phyloP scores from a whole-genome alignment of 495 filamentous ascomycete species.

The Hypoxylon rickii region DNA sequence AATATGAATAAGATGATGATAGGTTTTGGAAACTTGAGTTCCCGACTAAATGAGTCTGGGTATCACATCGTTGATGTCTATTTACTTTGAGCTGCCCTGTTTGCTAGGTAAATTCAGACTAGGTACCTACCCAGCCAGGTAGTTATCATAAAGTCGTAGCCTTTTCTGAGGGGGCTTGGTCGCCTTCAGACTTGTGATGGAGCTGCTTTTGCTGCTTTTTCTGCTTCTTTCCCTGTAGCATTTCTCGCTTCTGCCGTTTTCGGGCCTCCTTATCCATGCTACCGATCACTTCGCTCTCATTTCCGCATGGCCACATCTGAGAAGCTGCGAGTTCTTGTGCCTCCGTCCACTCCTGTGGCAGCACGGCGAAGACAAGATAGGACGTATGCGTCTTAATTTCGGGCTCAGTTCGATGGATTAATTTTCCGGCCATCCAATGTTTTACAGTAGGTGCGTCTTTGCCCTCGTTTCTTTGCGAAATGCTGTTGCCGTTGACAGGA shows the following conservation, averaged over 20 bases:
- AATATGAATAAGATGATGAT: too few relatives aligned
- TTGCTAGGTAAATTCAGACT: too few relatives aligned
- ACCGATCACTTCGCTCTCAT: slow-evolving; percentile 50
- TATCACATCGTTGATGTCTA: too few relatives aligned
- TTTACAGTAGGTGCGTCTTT: slow-evolving; percentile 39
- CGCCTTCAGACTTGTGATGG: slow-evolving; percentile 13
- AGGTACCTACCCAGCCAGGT: background rate
- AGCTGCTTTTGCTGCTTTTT: slow-evolving; percentile 30
- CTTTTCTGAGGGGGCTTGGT: slow-evolving; percentile 17
- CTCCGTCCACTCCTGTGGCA: slow-evolving; percentile 82
- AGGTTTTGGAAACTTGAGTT: too few relatives aligned
- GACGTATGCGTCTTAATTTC: slow-evolving; percentile 95
- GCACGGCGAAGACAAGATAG: slow-evolving; percentile 89
- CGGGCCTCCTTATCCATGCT: slow-evolving; percentile 57
- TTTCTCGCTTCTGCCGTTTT: slow-evolving; percentile 52
- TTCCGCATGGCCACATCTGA: slow-evolving; percentile 62
- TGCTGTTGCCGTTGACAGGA: slow-evolving; percentile 27
- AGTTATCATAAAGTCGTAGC: slow-evolving; percentile 23
- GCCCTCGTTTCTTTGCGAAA: slow-evolving; percentile 4
- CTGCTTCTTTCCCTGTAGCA: slow-evolving; percentile 39
- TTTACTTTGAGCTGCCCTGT: background rate
- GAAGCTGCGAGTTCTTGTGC: slow-evolving; percentile 76
- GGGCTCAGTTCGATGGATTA: slow-evolving; percentile 78
- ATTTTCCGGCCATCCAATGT: slow-evolving; percentile 64
- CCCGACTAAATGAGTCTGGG: too few relatives aligned